Percentiles rank a stretch among this genome's conserved stretches.
Conservation (phyloP, 2,329 filamentous ascomycete genomes). For the Botryotinia globosa region DNA sequence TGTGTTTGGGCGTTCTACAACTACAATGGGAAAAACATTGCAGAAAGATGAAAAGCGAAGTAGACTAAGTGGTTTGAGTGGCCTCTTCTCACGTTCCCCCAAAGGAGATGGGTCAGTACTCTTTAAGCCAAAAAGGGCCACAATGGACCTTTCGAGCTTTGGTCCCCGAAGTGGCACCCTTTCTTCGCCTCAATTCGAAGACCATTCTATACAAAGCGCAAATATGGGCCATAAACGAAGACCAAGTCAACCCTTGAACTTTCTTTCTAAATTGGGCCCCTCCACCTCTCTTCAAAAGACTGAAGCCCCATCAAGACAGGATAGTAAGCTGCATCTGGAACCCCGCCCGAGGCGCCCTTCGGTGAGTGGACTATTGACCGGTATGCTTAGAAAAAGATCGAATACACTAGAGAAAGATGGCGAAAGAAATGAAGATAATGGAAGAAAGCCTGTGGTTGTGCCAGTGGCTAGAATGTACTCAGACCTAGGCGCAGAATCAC, state of each 20-base stretch:
- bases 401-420: slow-evolving; percentile 27
- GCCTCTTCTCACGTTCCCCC: slow-evolving; percentile 6
- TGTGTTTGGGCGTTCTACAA: background rate
- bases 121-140: slow-evolving; percentile 16
- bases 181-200: slow-evolving; percentile 1
- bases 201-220: background rate
- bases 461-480: slow-evolving; percentile 32
- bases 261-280: slow-evolving; percentile 17
- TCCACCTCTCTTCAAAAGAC: slow-evolving; percentile 12
- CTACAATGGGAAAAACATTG: slow-evolving; percentile 2
- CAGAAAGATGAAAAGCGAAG: slow-evolving; percentile 9
- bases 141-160: slow-evolving; percentile 10
- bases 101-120: slow-evolving; percentile 8
- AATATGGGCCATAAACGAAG: background rate
- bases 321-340: slow-evolving; percentile 16
- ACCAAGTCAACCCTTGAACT: slow-evolving; percentile 18
- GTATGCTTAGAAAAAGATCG: slow-evolving; percentile 30
- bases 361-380: slow-evolving; percentile 30
- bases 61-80: slow-evolving; percentile 9
- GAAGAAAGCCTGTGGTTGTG: slow-evolving; percentile 3
- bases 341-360: slow-evolving; percentile 29
- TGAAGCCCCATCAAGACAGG: background rate
- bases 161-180: background rate
- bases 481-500: slow-evolving; percentile 25
- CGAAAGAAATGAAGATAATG: slow-evolving; percentile 7